Percentiles rank a stretch among this genome's conserved stretches.
phyloP scores from a whole-genome alignment of 164 flowering plant species.

The Umbilicus rupestris region DNA sequence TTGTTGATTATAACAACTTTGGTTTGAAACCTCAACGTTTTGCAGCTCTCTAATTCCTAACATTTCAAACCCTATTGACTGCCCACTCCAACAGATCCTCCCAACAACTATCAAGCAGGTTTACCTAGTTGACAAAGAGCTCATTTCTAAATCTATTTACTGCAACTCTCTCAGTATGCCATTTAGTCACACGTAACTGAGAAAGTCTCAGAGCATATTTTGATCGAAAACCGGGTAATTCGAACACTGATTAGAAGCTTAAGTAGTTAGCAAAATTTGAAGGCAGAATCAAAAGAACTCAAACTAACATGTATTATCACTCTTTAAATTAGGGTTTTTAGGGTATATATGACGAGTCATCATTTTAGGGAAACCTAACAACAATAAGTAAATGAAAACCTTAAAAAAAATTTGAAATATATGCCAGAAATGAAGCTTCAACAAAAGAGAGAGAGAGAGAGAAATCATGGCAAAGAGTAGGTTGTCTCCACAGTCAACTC shows the following conservation, averaged over 20 bases:
- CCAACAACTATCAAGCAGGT: constrained; percentile 1
- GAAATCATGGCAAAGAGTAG: constrained; percentile 2
- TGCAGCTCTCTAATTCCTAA: neutral
- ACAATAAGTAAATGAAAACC: neutral
- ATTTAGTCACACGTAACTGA: too few species aligned
- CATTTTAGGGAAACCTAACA: neutral
- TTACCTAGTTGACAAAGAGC: neutral
- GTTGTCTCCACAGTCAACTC: constrained; percentile 9
- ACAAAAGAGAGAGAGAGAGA: constrained; percentile 2
- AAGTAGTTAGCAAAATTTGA: too few species aligned
- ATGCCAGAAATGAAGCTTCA: neutral
- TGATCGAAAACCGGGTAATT: too few species aligned
- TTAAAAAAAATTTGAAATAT: neutral
- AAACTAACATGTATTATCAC: too few species aligned
- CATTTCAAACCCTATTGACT: neutral
- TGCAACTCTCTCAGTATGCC: too few species aligned
- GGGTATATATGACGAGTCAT: neutral
- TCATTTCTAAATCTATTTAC: too few species aligned
- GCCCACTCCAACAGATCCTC: neutral
- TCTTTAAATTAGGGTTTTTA: too few species aligned
- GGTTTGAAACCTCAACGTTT: constrained; percentile 5
- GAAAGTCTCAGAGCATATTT: too few species aligned
- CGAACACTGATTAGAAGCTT: too few species aligned
- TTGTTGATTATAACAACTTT: constrained; percentile 1
- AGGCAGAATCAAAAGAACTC: too few species aligned